These are phyloP conservation scores for Scolecobasidium constrictum DNA, from an alignment of 2,329 filamentous ascomycete species.

Conservation along the genomic window DNA sequence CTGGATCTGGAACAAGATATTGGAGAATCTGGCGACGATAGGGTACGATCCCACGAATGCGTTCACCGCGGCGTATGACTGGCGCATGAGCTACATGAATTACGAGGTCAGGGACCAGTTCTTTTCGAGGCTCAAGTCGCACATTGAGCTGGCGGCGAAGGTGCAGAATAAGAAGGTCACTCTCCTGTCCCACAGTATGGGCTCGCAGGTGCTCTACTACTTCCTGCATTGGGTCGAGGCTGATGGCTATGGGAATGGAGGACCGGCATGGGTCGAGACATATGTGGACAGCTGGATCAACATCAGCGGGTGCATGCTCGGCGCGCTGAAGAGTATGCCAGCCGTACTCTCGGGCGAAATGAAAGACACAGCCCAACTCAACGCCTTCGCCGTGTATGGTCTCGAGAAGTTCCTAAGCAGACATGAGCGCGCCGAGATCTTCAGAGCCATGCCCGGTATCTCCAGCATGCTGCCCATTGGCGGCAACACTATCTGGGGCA, in stretches of 20 bases:
- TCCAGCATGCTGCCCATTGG: constrained; percentile 95
- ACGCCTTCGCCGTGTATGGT: constrained; percentile 91
- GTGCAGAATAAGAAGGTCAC: constrained; percentile 70
- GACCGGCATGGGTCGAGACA: constrained; percentile 78
- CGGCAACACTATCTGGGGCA: constrained; percentile 91
- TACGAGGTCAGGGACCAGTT: constrained; percentile 87
- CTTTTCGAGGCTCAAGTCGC: constrained; percentile 78
- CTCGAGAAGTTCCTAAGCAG: constrained; percentile 90
- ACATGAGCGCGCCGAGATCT: constrained; percentile 83
- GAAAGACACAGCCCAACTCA: constrained; percentile 95
- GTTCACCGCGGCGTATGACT: constrained; percentile 69
- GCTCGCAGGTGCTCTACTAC: constrained; percentile 85
- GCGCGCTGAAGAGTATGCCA: constrained; percentile 80
- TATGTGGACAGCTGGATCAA: constrained; percentile 96
- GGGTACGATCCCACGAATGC: constrained; percentile 84
- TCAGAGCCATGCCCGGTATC: constrained; percentile 93
- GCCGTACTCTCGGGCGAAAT: constrained; percentile 93
- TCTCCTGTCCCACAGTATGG: constrained; percentile 92
- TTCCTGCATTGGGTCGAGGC: constrained; percentile 76
- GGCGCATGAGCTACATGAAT: constrained; percentile 83
- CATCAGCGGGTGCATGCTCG: constrained; percentile 95
- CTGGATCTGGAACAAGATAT: constrained; percentile 99
- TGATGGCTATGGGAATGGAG: constrained; percentile 66
- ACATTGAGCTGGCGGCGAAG: constrained; percentile 76
- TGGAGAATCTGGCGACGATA: constrained; percentile 91